These are phyloP conservation scores for Collariella sp. DNA, from an alignment of 495 filamentous ascomycete species.

Conservation along the genomic window DNA sequence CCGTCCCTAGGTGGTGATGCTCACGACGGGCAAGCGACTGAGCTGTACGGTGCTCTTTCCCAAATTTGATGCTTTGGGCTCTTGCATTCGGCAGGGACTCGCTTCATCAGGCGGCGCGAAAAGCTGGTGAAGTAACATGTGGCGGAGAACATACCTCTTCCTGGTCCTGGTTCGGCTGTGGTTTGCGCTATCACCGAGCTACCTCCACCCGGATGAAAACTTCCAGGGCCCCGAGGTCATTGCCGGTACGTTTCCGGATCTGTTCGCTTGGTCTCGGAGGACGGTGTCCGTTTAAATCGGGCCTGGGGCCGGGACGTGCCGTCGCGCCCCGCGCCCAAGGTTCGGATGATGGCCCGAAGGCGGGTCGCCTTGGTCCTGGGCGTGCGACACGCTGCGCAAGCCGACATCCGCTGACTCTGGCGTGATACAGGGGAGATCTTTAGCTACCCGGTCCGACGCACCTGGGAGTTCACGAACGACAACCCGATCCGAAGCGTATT, in stretches of 20 bases:
- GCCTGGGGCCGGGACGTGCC: neutral
- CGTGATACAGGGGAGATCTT: constrained; percentile 69
- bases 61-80: constrained; percentile 15
- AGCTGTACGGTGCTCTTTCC: constrained; percentile 1
- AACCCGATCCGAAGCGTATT: constrained; percentile 89
- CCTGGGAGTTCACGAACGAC: constrained; percentile 90
- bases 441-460: constrained; percentile 70
- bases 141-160: constrained; percentile 81
- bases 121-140: constrained; percentile 49
- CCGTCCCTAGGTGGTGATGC: constrained; percentile 17
- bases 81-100: constrained; percentile 1
- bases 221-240: constrained; percentile 97
- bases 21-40: neutral
- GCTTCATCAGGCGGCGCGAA: constrained; percentile 1
- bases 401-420: neutral
- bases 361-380: neutral
- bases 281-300: neutral
- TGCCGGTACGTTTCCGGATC: constrained; percentile 58
- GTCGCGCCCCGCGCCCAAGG: neutral
- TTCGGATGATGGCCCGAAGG: neutral
- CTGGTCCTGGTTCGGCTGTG: constrained; percentile 82
- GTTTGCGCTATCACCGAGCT: constrained; percentile 89
- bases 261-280: neutral
- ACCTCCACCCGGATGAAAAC: constrained; percentile 96
- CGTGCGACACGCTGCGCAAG: neutral